A percentile compares a stretch with the other conserved stretches of the same genome.
These are phyloP conservation scores for Phialophora verrucosa DNA, from an alignment of 2,329 filamentous ascomycete species.

Conservation along the genomic window DNA sequence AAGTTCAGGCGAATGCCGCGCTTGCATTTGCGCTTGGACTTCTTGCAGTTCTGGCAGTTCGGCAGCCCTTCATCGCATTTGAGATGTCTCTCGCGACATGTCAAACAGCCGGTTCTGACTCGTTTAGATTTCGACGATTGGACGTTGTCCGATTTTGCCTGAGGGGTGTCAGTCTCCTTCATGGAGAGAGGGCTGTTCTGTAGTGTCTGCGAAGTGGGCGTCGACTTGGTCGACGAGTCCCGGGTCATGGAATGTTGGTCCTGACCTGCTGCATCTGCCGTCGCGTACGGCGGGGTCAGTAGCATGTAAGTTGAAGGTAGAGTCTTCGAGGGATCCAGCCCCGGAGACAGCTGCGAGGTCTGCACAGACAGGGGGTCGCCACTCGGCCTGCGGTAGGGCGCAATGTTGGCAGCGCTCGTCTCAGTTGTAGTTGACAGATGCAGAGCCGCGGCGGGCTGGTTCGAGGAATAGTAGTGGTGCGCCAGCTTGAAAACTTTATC, in stretches of 20 bases:
- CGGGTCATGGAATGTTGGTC: slow-evolving; percentile 32
- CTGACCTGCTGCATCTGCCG: slow-evolving; percentile 31
- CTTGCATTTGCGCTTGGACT: slow-evolving; percentile 84
- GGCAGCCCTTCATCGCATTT: slow-evolving; percentile 83
- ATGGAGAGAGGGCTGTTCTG: slow-evolving; percentile 37
- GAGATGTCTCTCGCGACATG: slow-evolving; percentile 84
- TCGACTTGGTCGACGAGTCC: slow-evolving; percentile 36
- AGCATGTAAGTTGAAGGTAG: slow-evolving; percentile 18
- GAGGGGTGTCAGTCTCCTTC: slow-evolving; percentile 32
- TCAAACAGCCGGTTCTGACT: slow-evolving; percentile 87
- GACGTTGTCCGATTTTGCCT: slow-evolving; percentile 26
- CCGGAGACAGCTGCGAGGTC: slow-evolving; percentile 19
- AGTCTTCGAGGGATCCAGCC: slow-evolving; percentile 18
- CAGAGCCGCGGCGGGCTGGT: slow-evolving; percentile 25
- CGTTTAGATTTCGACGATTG: slow-evolving; percentile 71
- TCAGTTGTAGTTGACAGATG: slow-evolving; percentile 8
- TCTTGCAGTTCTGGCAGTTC: slow-evolving; percentile 78
- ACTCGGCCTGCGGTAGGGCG: slow-evolving; percentile 11
- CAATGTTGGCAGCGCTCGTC: not conserved
- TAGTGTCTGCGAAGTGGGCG: slow-evolving; percentile 33
- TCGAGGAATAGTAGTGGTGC: slow-evolving; percentile 21
- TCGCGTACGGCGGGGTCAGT: slow-evolving; percentile 34
- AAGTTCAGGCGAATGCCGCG: slow-evolving; percentile 88
- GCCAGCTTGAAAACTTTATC: slow-evolving; percentile 34
- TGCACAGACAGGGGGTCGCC: slow-evolving; percentile 12